These are phyloP conservation scores for Fusarium oligoseptatum DNA, from an alignment of 2,329 filamentous ascomycete species.

Conservation along the genomic window DNA sequence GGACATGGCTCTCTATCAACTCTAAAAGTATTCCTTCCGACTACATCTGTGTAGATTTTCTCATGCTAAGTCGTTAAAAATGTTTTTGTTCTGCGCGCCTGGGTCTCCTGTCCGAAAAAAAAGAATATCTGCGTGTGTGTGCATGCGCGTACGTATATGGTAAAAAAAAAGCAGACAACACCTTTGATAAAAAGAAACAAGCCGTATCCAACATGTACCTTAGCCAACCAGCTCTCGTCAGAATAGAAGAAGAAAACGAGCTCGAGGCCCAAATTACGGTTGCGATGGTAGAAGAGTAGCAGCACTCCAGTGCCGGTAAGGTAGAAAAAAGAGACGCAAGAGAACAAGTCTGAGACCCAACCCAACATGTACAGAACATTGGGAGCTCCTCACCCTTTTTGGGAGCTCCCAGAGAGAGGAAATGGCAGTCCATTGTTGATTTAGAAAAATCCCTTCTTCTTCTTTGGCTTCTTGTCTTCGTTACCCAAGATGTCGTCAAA, in stretches of 20 bases:
- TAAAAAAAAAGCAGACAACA: conserved; percentile 12
- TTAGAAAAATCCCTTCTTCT: conserved; percentile 57
- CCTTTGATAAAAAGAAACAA: conserved; percentile 5
- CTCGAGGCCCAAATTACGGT: conserved; percentile 12
- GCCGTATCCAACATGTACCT: conserved; percentile 23
- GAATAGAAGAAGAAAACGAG: conserved; percentile 3
- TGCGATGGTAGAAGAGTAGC: conserved; percentile 16
- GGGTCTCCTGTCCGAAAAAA: conserved; percentile 26
- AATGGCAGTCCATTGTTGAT: neutral
- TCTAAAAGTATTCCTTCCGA: conserved; percentile 39
- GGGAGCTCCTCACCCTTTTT: conserved; percentile 5
- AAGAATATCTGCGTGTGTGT: conserved; percentile 19
- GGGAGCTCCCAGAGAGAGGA: conserved; percentile 16
- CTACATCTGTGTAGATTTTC: conserved; percentile 46
- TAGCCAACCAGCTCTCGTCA: conserved; percentile 15
- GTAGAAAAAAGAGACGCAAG: neutral
- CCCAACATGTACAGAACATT: conserved; percentile 22
- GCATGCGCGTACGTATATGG: conserved; percentile 20
- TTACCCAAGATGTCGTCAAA: conserved; percentile 64
- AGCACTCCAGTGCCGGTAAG: conserved; percentile 10
- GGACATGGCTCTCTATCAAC: conserved; percentile 43
- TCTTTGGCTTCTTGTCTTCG: conserved; percentile 54
- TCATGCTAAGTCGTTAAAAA: conserved; percentile 48
- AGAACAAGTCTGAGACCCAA: conserved; percentile 9
- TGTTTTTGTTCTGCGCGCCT: conserved; percentile 29